These are phyloP conservation scores for Tetradesmus obliquus DNA, from an alignment of 139 green algal species.

Conservation along the genomic window DNA sequence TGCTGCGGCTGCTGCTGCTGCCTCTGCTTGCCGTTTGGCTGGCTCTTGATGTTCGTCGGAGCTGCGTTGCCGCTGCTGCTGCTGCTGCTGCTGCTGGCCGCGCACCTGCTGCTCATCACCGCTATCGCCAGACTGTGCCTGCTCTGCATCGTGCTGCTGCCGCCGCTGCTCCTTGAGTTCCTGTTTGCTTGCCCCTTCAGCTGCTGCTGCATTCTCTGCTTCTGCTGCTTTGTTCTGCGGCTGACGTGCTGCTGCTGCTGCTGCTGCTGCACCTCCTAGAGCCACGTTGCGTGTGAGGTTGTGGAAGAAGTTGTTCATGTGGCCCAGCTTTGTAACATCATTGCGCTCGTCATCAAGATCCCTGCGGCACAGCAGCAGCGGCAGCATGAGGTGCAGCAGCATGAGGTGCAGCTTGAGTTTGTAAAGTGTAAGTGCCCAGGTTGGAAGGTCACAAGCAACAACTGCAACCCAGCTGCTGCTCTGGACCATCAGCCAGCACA, in stretches of 20 bases:
- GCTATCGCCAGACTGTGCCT: background rate
- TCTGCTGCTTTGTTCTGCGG: conserved; percentile 14
- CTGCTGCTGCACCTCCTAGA: conserved; percentile 56
- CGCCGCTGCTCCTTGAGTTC: background rate
- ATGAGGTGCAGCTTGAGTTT: too few species aligned
- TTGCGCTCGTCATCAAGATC: conserved; percentile 73
- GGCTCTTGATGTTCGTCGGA: background rate
- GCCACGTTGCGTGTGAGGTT: conserved; percentile 89
- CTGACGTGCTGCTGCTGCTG: background rate
- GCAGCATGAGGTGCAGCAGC: background rate
- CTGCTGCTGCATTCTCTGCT: background rate
- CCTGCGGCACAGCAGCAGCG: conserved; percentile 52
- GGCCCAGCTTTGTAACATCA: conserved; percentile 78
- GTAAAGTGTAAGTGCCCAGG: background rate
- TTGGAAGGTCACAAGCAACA: background rate
- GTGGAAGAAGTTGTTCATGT: conserved; percentile 94
- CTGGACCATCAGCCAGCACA: too few species aligned
- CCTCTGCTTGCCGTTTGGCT: background rate
- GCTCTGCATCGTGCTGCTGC: background rate
- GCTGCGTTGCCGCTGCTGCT: background rate
- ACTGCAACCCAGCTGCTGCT: too few species aligned
- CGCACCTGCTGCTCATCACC: background rate
- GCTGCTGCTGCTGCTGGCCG: background rate
- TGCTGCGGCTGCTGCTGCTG: conserved; percentile 35
- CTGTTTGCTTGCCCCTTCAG: background rate